These are phyloP conservation scores for Clathrospora elynae DNA, from an alignment of 2,329 filamentous ascomycete species.

Conservation along the genomic window DNA sequence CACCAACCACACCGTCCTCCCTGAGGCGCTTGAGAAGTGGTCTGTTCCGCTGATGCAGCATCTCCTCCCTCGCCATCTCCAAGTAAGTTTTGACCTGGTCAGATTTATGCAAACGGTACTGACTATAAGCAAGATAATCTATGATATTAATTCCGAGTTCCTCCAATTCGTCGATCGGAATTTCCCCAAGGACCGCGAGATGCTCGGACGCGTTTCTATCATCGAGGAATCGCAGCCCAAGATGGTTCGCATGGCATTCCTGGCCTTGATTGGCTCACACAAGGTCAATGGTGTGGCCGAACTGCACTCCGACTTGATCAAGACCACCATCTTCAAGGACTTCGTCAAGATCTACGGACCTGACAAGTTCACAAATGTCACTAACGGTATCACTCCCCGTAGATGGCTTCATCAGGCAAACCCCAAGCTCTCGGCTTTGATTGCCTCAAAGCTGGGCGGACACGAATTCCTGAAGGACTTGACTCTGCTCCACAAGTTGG, in stretches of 20 bases:
- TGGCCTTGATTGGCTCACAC: conserved; percentile 96
- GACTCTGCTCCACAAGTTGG: conserved; percentile 82
- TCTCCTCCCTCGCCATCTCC: conserved; percentile 87
- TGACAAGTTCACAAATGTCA: conserved; percentile 98
- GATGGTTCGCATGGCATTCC: conserved; percentile 96
- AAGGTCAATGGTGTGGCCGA: conserved; percentile 99
- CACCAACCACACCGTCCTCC: conserved; percentile 97
- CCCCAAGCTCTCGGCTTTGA: conserved; percentile 86
- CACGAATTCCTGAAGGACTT: conserved; percentile 88
- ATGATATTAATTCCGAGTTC: conserved; percentile 96
- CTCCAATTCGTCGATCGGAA: conserved; percentile 86
- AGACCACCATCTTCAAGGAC: conserved; percentile 99
- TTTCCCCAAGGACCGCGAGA: conserved; percentile 87
- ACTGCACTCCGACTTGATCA: conserved; percentile 95
- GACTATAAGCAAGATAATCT: conserved; percentile 70
- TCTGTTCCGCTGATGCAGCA: conserved; percentile 91
- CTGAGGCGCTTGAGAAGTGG: conserved; percentile 98
- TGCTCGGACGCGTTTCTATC: conserved; percentile 87
- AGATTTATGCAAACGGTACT: conserved; percentile 1
- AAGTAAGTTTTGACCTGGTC: conserved; percentile 49
- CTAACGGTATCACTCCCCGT: conserved; percentile 94
- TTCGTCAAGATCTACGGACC: conserved; percentile 94
- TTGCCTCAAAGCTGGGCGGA: conserved; percentile 84
- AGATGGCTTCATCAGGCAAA: conserved; percentile 98
- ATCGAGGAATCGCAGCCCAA: conserved; percentile 97